Conservation (phyloP, 1,139 yeast species). For the Hansenula lynferdii region DNA sequence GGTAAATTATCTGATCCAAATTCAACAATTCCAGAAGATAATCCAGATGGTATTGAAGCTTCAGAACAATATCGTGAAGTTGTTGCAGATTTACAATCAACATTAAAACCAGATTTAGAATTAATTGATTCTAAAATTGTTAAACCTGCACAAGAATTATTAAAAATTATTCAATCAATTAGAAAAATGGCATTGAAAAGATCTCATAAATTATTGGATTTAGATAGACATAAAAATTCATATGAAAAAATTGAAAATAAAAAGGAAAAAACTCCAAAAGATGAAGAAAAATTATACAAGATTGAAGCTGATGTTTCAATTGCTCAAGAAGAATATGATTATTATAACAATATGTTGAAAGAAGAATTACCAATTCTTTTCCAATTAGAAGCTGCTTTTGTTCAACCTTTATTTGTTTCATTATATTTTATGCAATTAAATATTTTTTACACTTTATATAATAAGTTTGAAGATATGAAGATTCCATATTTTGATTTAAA, state of each 20-base stretch:
- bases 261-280: slow-evolving; percentile 79
- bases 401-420: slow-evolving; percentile 87
- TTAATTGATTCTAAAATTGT: slow-evolving; percentile 87
- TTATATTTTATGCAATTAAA: slow-evolving; percentile 97
- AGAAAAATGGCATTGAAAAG: slow-evolving; percentile 94
- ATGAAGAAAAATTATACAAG: slow-evolving; percentile 83
- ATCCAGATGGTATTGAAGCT: slow-evolving; percentile 94
- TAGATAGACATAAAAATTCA: slow-evolving; percentile 77
- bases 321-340: slow-evolving; percentile 94
- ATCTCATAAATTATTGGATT: slow-evolving; percentile 90
- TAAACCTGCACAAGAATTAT: slow-evolving; percentile 86
- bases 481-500: slow-evolving; percentile 90
- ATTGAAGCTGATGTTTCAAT: slow-evolving; percentile 87
- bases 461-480: slow-evolving; percentile 91
- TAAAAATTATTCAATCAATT: slow-evolving; percentile 74
- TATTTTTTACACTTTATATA: slow-evolving; percentile 88
- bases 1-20: slow-evolving; percentile 91
- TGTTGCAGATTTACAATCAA: slow-evolving; percentile 78
- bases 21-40: slow-evolving; percentile 81
- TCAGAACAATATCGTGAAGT: slow-evolving; percentile 87
- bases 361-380: slow-evolving; percentile 84
- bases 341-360: slow-evolving; percentile 92
- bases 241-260: slow-evolving; percentile 72
- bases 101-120: slow-evolving; percentile 88
- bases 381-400: slow-evolving; percentile 84